Evolutionary conservation across 2,329 filamentous ascomycete species (phyloP), one percentile per base, ranked within the genome.

Genomic region (Chaetothyriales sp.): DNA sequence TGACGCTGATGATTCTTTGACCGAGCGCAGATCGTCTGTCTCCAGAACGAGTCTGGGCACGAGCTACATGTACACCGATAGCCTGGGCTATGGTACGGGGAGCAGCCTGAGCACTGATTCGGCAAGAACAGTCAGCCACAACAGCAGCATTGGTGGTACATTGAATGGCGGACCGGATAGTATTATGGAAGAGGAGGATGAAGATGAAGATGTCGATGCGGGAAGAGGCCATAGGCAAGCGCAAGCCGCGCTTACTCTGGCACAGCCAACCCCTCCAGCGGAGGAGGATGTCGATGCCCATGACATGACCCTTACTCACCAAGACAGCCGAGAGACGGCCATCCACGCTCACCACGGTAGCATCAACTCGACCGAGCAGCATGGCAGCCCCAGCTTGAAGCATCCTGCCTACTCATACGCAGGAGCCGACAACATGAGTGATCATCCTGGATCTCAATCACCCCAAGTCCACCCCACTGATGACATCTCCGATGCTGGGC

Each of bases 1-100:
- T 20, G 66, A 66, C 18, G 66, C 66, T 22, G 65, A 62, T 5
- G 80, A 84, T 40, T 59, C 65, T 15, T 66, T 64, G n/a, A 71
- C 70, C 0, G 70, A 73, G 54, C 63, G 71, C 45, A 62, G 69
- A 45, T 66, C 68, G 2, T 71, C 69, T 58, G 70, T 70, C 52
- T 64, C 67, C 2, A 40, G 33, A 40, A 73, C 69, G 60, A 72
- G 70, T 54, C 65, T 66, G 4, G 59, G 56, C 13, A 61, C 58
- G 2, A 59, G 58, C 43, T 53, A 58, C 51, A 61, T 60, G 58
- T 69, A 66, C 52, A 65, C 67, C 4, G 71, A 72, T 48, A 72
- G 67, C 51, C 62, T 71, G 58, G 63, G 64, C 37, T 66, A 69
- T 53, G 63, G 61, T 10, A 65, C 66, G 1, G 69, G 65, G 45